A percentile compares a stretch with the other conserved stretches of the same genome.
Evolutionary conservation across 2,329 filamentous ascomycete species (phyloP).

Genomic region (Colletotrichum navitas): DNA sequence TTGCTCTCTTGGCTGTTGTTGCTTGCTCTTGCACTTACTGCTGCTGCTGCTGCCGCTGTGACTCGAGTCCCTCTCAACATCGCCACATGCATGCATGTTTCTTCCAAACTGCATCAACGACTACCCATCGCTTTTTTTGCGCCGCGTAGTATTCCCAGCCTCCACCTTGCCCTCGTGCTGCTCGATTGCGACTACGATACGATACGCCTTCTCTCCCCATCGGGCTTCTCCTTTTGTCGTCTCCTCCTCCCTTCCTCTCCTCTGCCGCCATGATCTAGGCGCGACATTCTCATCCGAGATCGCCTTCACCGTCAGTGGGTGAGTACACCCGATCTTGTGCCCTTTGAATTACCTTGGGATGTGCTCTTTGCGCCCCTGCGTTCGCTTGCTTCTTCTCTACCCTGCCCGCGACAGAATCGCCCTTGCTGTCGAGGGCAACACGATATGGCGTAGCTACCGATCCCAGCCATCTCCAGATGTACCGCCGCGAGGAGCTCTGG

Average conservation of each 20-base stretch:
- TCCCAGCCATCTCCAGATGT: not conserved
- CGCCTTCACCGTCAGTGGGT: not conserved
- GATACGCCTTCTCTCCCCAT: not conserved
- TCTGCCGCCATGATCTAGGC: not conserved
- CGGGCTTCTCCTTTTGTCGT: not conserved
- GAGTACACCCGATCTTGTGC: not conserved
- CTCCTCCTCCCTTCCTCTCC: not conserved
- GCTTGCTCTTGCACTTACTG: not conserved
- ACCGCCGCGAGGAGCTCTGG: not conserved
- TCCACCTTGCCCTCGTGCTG: not conserved
- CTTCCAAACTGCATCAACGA: not conserved
- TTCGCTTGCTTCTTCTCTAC: not conserved
- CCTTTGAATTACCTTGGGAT: not conserved
- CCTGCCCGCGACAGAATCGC: not conserved
- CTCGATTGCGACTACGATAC: not conserved
- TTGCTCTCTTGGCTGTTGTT: too few relatives aligned
- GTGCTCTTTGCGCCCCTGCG: not conserved
- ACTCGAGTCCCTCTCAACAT: not conserved
- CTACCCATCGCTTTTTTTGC: not conserved
- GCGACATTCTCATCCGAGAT: not conserved
- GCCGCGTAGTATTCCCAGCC: not conserved
- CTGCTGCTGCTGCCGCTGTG: too few relatives aligned
- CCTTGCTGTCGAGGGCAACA: not conserved
- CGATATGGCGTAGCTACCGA: not conserved
- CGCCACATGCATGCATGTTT: not conserved